phyloP scores from a whole-genome alignment of 2,329 filamentous ascomycete genomes.

The Capronia epimyces region DNA sequence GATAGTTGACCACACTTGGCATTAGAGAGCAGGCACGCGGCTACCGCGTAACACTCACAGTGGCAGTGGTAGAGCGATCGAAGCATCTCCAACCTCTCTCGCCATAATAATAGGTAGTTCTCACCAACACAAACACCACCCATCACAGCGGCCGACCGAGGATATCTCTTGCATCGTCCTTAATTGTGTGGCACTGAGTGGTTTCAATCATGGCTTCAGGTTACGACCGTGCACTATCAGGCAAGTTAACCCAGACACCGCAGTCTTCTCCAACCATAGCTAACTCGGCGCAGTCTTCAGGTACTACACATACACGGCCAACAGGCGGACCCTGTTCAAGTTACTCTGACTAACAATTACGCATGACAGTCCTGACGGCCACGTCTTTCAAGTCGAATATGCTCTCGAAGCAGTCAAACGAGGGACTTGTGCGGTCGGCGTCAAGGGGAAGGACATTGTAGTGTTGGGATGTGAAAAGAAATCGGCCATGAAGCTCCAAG shows the following conservation, averaged over 20 bases:
- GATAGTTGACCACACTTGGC: too few relatives aligned
- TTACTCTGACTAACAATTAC: constrained; percentile 44
- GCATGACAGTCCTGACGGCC: constrained; percentile 86
- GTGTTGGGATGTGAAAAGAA: constrained; percentile 98
- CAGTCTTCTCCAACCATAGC: not conserved
- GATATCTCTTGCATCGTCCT: not conserved
- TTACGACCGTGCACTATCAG: constrained; percentile 98
- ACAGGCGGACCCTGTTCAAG: not conserved
- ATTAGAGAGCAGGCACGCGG: not conserved
- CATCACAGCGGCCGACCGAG: not conserved
- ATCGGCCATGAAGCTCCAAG: constrained; percentile 98
- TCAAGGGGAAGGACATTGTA: constrained; percentile 91
- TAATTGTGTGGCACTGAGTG: not conserved
- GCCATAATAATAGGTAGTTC: not conserved
- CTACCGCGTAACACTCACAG: not conserved
- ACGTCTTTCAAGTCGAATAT: constrained; percentile 99
- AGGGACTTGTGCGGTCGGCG: constrained; percentile 96
- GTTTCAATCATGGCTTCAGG: constrained; percentile 69
- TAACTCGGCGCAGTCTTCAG: constrained; percentile 34
- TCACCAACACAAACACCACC: not conserved
- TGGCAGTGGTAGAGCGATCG: not conserved
- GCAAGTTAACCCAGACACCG: constrained; percentile 51
- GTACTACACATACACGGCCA: constrained; percentile 26
- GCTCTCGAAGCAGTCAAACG: constrained; percentile 96
- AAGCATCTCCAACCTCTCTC: constrained; percentile 3